Base-by-base conservation (phyloP, 371 early-diverging fungal species). In the Actinomucor elegans region DNA sequence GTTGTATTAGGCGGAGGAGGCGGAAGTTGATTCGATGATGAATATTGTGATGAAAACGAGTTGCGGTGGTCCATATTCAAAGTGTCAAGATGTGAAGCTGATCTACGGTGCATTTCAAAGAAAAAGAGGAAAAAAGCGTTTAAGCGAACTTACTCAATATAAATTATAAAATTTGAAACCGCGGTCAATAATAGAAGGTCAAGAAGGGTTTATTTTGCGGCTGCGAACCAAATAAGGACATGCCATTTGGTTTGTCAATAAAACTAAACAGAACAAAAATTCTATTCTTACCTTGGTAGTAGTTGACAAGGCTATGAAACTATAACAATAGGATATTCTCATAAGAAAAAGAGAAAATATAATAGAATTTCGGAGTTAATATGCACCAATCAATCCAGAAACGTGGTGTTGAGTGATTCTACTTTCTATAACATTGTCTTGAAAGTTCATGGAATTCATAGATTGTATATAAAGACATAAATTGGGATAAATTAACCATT, bases 1-100 rank as follows among this genome's bases (percentile, higher is more conserved):
- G 61, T 57, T 20, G 64, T 52, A 18, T 57, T 59, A 18, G 57
- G 47, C 38, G 69, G 66, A 31, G 68, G 63, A 27, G 68, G 72
- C 12, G 66, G 55, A 12, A 52, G 20, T 17, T 35, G 53, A 17
- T 41, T 28, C 3, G 50, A 31, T 21, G 40, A 9, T 7, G 24
- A 37, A 14, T 50, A 12, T 1, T 24, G 12, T 18, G 36, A 43
- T 1, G 54, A 45, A 14, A 45, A 45, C 8, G 34, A 44, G 5
- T n/a, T 20, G 10, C 50, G 26, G 14, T 38, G 40, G 21, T 50
- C 50, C 7, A 37, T 50, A 18, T 14, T 28, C 29, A 40, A 27
- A 26, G 50, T 50, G 21, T 50, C 50, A 50, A 50, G 40, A 27
- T 37, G 47, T 21, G 48, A 55, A 34, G 42, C 11, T 41, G 48